Base-by-base conservation (phyloP, 2,329 filamentous ascomycete species). In the Bipolaris victoriae region DNA sequence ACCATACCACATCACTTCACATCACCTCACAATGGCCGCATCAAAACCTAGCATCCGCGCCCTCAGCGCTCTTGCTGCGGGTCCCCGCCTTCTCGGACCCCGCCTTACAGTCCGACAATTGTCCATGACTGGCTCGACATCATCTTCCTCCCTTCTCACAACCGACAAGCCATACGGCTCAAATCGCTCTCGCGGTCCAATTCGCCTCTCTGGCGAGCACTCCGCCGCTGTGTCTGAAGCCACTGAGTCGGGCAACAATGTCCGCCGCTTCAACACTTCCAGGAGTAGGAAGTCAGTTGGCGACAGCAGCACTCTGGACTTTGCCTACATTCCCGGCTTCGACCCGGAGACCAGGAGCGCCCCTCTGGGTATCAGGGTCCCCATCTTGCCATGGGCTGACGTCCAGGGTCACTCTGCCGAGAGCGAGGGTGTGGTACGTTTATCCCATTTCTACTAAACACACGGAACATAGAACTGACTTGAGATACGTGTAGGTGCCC, bases 241-340 rank as follows among this genome's bases (percentile, higher is more conserved):
- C 46, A 55, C 67, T 5, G 64, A 71, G 51, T 61, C 70, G 5
- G 66, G 62, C 50, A 70, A 66, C 55, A 63, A 73, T 50, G 64
- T 76, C 74, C 82, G 85, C 54, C 80, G 83, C 69, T 87, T 88
- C 81, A 88, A 88, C 77, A 87, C 85, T 59, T 85, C 82, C 61
- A 83, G 83, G 59, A 74, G 80, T 58, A 76, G 81, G 51, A 86
- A 87, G 71, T 76, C 83, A 26, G 79, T 83, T 61, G 80, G 83
- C 52, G 86, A 88, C 76, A 77, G 75, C 57, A 86, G 84, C 39
- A 86, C 85, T 40, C 84, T 88, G 58, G 86, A 88, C 77, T 87
- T 88, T 68, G 82, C 82, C 65, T 87, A 83, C 77, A 78, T 88
- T 64, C 86, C 86, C 35, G 78, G 79, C 53, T 78, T 81, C 63